These are phyloP conservation scores for Cymbopogon flexuosus DNA, from an alignment of 202 grass and related monocot genomes.

Conservation along the genomic window DNA sequence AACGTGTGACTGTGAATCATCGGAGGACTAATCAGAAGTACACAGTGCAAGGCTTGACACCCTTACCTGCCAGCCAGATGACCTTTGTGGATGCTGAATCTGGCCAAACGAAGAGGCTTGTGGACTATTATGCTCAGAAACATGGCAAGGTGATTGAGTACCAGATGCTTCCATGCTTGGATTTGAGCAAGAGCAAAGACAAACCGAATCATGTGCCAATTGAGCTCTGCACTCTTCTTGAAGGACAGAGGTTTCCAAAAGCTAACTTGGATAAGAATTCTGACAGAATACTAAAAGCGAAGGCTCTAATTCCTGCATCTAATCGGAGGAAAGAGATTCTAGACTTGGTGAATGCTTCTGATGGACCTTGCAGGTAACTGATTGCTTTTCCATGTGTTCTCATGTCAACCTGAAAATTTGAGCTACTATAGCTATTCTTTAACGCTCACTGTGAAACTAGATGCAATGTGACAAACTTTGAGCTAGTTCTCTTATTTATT, in stretches of 20 bases:
- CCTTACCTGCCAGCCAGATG: conserved; percentile 31
- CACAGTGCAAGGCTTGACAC: conserved; percentile 48
- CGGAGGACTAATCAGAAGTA: conserved; percentile 50
- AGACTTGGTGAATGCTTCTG: conserved; percentile 18
- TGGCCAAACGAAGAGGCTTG: conserved; percentile 23
- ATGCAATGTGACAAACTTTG: neutral
- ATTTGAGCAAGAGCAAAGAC: conserved; percentile 55
- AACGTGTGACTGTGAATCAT: conserved; percentile 50
- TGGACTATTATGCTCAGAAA: conserved; percentile 43
- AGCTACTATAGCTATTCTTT: neutral
- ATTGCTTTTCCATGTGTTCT: neutral
- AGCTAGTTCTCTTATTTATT: neutral
- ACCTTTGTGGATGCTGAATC: conserved; percentile 48
- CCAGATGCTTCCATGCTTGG: conserved; percentile 45
- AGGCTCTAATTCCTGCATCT: conserved; percentile 22
- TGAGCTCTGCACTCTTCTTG: conserved; percentile 51
- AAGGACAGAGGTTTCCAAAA: conserved; percentile 54
- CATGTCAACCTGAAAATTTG: neutral
- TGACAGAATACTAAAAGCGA: neutral
- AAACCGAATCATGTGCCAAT: conserved; percentile 55
- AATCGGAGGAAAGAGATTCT: conserved; percentile 36
- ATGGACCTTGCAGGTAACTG: conserved; percentile 71
- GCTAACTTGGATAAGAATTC: conserved; percentile 17
- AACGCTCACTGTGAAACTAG: neutral
- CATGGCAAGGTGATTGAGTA: conserved; percentile 38